A percentile compares a stretch with the other conserved stretches of the same genome.
Evolutionary conservation across 2,329 filamentous ascomycete genomes (phyloP).

Genomic region (Xylaria polymorpha): DNA sequence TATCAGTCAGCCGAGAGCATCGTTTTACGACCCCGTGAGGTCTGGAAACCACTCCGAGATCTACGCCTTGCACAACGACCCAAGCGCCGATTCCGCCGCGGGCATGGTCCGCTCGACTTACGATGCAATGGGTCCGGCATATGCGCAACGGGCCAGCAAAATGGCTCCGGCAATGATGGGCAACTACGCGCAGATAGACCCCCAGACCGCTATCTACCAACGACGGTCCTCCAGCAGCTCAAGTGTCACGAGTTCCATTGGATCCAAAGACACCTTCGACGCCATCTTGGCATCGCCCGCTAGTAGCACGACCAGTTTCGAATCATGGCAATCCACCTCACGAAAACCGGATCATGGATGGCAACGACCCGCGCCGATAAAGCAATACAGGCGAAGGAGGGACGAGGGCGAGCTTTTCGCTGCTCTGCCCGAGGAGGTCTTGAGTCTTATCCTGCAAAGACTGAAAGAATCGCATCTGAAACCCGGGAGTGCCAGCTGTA

Average conservation of each 20-base stretch:
- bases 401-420: slow-evolving; percentile 64
- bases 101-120: slow-evolving; percentile 40
- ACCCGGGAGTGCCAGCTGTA: slow-evolving; percentile 63
- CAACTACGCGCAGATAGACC: slow-evolving; percentile 50
- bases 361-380: slow-evolving; percentile 52
- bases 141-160: slow-evolving; percentile 38
- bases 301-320: slow-evolving; percentile 56
- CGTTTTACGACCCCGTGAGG: slow-evolving; percentile 38
- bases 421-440: slow-evolving; percentile 68
- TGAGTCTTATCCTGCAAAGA: slow-evolving; percentile 66
- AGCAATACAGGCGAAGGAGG: slow-evolving; percentile 51
- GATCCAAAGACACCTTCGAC: slow-evolving; percentile 48
- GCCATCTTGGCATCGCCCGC: slow-evolving; percentile 47
- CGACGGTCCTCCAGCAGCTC: slow-evolving; percentile 45
- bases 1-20: slow-evolving; percentile 17
- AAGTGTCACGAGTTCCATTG: slow-evolving; percentile 45
- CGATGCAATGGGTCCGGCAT: slow-evolving; percentile 36
- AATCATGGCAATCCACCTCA: slow-evolving; percentile 53
- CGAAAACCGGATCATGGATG: slow-evolving; percentile 48
- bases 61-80: slow-evolving; percentile 34
- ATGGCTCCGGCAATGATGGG: slow-evolving; percentile 44
- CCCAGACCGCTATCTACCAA: slow-evolving; percentile 44
- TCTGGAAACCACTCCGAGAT: slow-evolving; percentile 39
- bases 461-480: slow-evolving; percentile 64
- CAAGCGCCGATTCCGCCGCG: slow-evolving; percentile 29